Evolutionary conservation across 148 eudicot genomes (phyloP).

Genomic region (Fagopyrum homotropicum): DNA sequence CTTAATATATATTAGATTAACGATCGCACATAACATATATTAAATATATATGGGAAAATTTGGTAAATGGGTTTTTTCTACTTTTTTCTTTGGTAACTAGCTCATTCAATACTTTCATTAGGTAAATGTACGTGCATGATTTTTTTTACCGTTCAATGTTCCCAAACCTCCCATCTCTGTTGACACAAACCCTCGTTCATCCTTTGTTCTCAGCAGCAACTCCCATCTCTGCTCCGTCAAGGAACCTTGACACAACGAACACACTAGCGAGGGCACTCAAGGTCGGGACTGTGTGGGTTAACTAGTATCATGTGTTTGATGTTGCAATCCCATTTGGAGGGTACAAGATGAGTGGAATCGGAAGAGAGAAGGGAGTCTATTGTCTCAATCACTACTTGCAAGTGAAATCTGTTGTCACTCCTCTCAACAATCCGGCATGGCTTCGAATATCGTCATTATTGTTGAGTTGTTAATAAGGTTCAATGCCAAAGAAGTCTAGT

Average conservation of each 20-base stretch:
- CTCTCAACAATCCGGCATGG: constrained; percentile 79
- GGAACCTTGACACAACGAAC: constrained; percentile 66
- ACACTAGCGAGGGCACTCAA: constrained; percentile 61
- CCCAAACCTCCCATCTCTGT: too few relatives aligned
- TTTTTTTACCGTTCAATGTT: too few relatives aligned
- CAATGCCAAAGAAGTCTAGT: too few relatives aligned
- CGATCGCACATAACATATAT: too few relatives aligned
- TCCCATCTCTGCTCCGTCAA: constrained; percentile 45
- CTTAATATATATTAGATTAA: too few relatives aligned
- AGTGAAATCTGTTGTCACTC: constrained; percentile 80
- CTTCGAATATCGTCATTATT: constrained; percentile 19
- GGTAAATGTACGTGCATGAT: too few relatives aligned
- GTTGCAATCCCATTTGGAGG: constrained; percentile 95
- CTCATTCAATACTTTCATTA: too few relatives aligned
- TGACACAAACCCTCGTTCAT: constrained; percentile 23
- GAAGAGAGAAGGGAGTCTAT: constrained; percentile 82
- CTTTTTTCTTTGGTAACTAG: too few relatives aligned
- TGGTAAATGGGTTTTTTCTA: too few relatives aligned
- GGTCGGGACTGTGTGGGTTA: constrained; percentile 90
- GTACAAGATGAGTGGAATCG: constrained; percentile 89
- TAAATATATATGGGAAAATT: too few relatives aligned
- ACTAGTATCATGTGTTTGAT: constrained; percentile 84
- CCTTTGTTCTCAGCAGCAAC: constrained; percentile 51
- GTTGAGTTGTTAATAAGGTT: neutral
- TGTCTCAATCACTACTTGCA: constrained; percentile 81